phyloP scores from a whole-genome alignment of 257 asterid species.

The Nicotiana paniculata region DNA sequence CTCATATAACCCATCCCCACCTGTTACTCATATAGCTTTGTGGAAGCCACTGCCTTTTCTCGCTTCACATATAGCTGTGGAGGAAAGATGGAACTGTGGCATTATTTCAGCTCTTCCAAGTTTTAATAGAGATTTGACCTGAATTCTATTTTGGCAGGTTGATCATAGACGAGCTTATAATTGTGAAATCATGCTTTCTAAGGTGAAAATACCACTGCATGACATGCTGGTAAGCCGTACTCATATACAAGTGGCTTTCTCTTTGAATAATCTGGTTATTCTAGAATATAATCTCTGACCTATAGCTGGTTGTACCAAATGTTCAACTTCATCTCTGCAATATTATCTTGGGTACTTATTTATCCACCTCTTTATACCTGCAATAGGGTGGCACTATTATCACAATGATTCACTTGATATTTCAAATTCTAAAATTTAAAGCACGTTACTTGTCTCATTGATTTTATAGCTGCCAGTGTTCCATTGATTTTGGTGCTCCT shows the following conservation, averaged over 20 bases:
- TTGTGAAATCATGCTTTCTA: conserved; percentile 94
- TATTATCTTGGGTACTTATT: background rate
- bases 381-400: background rate
- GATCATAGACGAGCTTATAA: conserved; percentile 92
- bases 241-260: background rate
- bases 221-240: conserved; percentile 75
- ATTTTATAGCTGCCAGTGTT: background rate
- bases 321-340: background rate
- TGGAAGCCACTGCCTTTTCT: background rate
- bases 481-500: background rate
- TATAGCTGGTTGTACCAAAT: background rate
- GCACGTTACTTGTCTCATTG: background rate
- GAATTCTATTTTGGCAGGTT: conserved; percentile 41
- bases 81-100: background rate
- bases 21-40: background rate
- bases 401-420: background rate
- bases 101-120: background rate
- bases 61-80: background rate
- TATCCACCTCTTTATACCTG: background rate
- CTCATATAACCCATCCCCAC: background rate
- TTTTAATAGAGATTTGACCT: background rate
- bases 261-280: background rate
- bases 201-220: conserved; percentile 78
- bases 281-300: conserved; percentile 5
- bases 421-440: background rate